phyloP scores from a whole-genome alignment of 169 alveolate species.

The Cystoisospora suis region DNA sequence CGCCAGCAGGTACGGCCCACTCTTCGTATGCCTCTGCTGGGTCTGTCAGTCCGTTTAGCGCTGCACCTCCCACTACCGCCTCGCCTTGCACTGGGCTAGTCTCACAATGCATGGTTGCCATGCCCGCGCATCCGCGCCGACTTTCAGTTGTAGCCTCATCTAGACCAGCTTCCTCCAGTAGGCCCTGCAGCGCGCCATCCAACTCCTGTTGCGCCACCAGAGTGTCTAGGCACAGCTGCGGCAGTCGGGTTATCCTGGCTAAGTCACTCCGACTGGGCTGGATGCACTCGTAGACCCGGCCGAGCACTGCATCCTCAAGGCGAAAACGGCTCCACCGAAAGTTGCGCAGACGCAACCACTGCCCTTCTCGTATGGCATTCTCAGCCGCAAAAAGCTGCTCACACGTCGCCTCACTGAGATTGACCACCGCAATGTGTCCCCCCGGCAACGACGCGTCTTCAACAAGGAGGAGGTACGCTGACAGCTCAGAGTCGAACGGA shows the following conservation, averaged over 20 bases:
- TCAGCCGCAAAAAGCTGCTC: slow-evolving; percentile 18
- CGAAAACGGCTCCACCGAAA: not conserved
- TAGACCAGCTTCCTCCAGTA: not conserved
- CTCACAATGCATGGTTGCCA: too few species aligned
- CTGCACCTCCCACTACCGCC: too few species aligned
- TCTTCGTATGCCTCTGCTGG: too few species aligned
- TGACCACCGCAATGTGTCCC: not conserved
- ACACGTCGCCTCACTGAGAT: not conserved
- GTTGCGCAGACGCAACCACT: slow-evolving; percentile 38
- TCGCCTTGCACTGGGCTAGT: too few species aligned
- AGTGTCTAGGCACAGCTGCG: not conserved
- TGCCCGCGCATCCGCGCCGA: too few species aligned
- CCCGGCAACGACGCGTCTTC: slow-evolving; percentile 40
- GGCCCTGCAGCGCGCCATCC: not conserved
- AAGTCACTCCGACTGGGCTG: slow-evolving; percentile 27
- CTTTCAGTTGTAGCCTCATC: too few species aligned
- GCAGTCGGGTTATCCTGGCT: slow-evolving; percentile 28
- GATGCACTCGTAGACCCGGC: not conserved
- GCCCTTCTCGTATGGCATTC: not conserved
- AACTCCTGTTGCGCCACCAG: not conserved
- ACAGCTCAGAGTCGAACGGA: slow-evolving; percentile 39
- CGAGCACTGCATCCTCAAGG: not conserved
- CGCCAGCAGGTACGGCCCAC: too few species aligned
- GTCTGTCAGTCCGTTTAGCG: too few species aligned
- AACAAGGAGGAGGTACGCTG: not conserved